Evolutionary conservation across 2,329 filamentous ascomycete genomes (phyloP).

Genomic region (Curvularia spicifera): DNA sequence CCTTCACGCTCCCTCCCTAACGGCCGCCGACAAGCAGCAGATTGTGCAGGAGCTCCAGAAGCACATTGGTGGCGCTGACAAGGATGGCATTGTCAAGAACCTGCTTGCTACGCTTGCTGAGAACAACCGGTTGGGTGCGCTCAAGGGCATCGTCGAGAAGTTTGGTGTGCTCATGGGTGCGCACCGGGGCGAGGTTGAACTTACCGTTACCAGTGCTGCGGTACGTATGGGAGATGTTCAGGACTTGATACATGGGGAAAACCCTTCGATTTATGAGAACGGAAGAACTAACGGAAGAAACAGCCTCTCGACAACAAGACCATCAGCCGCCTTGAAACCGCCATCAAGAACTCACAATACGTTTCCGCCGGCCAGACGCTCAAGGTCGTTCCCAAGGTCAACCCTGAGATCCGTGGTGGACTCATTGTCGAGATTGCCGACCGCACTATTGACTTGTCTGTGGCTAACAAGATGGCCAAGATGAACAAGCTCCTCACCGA

Average conservation of each 20-base stretch:
- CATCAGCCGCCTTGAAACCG: conserved; percentile 82
- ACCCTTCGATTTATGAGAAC: neutral
- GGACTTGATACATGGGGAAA: neutral
- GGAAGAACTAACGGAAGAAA: conserved; percentile 22
- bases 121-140: conserved; percentile 90
- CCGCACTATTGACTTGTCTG: conserved; percentile 96
- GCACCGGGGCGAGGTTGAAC: conserved; percentile 88
- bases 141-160: conserved; percentile 84
- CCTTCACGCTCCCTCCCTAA: conserved; percentile 81
- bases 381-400: conserved; percentile 95
- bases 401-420: conserved; percentile 91
- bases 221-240: conserved; percentile 59
- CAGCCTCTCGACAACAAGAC: conserved; percentile 87
- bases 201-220: conserved; percentile 87
- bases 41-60: conserved; percentile 90
- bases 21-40: conserved; percentile 77
- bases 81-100: conserved; percentile 87
- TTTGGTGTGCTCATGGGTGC: conserved; percentile 88
- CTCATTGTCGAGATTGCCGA: conserved; percentile 96
- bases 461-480: conserved; percentile 92
- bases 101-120: conserved; percentile 88
- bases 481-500: conserved; percentile 99
- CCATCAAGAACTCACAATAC: conserved; percentile 88
- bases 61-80: conserved; percentile 71
- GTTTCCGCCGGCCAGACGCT: conserved; percentile 93